Percentiles rank a stretch among this genome's conserved stretches.
These are phyloP conservation scores for Alternaria infectoria DNA, from an alignment of 2,329 filamentous ascomycete species.

Conservation along the genomic window DNA sequence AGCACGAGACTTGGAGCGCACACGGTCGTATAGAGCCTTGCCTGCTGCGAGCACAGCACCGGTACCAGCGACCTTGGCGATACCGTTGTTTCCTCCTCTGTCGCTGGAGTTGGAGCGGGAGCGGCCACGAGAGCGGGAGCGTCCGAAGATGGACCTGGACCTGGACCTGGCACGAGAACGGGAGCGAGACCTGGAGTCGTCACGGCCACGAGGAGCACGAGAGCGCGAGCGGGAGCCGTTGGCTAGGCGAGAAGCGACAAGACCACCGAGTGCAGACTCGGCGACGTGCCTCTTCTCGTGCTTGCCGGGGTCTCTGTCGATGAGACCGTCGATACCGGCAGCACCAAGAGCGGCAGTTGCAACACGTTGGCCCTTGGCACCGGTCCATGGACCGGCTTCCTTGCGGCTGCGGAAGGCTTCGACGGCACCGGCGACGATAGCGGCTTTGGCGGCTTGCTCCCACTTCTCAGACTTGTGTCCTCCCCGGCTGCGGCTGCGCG, in stretches of 20 bases:
- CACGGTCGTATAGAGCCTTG: slow-evolving; percentile 61
- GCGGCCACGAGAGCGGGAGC: slow-evolving; percentile 55
- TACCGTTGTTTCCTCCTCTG: slow-evolving; percentile 52
- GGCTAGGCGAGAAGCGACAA: slow-evolving; percentile 83
- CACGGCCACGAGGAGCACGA: slow-evolving; percentile 49
- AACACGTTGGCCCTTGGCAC: slow-evolving; percentile 89
- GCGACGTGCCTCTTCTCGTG: slow-evolving; percentile 80
- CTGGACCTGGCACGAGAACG: slow-evolving; percentile 67
- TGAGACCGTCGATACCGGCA: slow-evolving; percentile 81
- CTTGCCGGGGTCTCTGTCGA: slow-evolving; percentile 71
- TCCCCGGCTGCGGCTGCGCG: slow-evolving; percentile 56
- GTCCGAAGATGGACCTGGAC: slow-evolving; percentile 52
- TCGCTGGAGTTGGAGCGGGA: slow-evolving; percentile 53
- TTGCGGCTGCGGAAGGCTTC: slow-evolving; percentile 92
- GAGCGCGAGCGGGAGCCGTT: slow-evolving; percentile 76
- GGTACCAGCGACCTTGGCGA: slow-evolving; percentile 57
- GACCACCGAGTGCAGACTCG: slow-evolving; percentile 86
- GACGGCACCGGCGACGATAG: slow-evolving; percentile 85
- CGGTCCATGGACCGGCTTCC: slow-evolving; percentile 86
- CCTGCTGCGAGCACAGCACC: slow-evolving; percentile 58
- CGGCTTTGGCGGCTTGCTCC: slow-evolving; percentile 86
- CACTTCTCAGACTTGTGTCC: slow-evolving; percentile 62
- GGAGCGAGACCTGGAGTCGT: slow-evolving; percentile 45
- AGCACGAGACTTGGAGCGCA: slow-evolving; percentile 60
- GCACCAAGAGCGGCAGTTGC: slow-evolving; percentile 86